Evolutionary conservation across 805 yeast species (phyloP), one percentile per base, ranked within the genome.

Genomic region (Candida alai): DNA sequence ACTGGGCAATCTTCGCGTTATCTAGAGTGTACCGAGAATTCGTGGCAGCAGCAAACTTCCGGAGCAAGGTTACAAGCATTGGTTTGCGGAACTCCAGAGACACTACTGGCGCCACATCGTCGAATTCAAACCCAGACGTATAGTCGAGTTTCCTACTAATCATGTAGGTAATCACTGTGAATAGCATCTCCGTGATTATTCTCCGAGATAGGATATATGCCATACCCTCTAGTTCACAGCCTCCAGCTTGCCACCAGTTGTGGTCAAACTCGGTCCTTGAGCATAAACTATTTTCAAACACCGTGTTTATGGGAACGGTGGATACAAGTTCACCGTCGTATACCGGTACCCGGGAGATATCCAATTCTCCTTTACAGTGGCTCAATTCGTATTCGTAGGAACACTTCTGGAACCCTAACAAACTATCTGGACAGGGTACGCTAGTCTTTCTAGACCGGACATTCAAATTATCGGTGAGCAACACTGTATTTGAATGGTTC

Each of bases 401-500:
- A 5, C 54, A 37, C 39, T 35, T 50, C 9, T 54, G 50, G 12
- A 58, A 41, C 1, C 68, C 67, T 10, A 62, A 35, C 19, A 62
- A 30, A 15, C 21, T 28, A 11, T n/a, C 20, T n/a, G n/a, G n/a
- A n/a, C n/a, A n/a, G 9, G 29, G 32, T 4, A 40, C 15, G 7
- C 24, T 13, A 13, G 31, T 32, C 12, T 26, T 30, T 10, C 35
- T 19, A 5, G 28, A 24, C 17, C 37, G 31, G 5, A 39, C 32
- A 16, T 37, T 42, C 49, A 47, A 36, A 28, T 51, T 54, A 9
- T 54, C 54, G 52, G 76, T 51, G 15, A 88, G 41, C 44, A 87
- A 53, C n/a, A 84, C 79, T 4, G 90, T 74, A 54, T 90, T 88
- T 6, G 96, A 84, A 55, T 90, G 97, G 51, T 86, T 85, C 64